Evolutionary conservation across 1,284 basidiomycete genomes (phyloP).

Genomic region (Quambalaria eucalypti): DNA sequence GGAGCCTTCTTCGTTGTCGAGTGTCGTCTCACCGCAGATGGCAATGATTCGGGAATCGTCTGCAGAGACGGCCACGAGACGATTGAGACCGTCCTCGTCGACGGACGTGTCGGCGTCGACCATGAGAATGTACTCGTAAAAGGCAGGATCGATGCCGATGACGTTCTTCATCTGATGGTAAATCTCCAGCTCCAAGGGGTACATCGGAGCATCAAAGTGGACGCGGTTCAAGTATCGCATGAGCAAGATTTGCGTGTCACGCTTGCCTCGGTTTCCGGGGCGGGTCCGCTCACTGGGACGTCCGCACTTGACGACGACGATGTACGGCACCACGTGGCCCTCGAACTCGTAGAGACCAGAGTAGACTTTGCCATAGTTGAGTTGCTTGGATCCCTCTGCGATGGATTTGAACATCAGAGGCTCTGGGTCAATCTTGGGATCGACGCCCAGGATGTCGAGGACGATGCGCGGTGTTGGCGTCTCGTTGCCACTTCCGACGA

Average conservation of each 20-base stretch:
- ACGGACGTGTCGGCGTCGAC: conserved; percentile 91
- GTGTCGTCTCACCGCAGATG: conserved; percentile 83
- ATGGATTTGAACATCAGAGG: conserved; percentile 86
- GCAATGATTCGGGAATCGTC: conserved; percentile 88
- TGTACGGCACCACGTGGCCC: conserved; percentile 91
- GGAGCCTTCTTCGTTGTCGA: conserved; percentile 82
- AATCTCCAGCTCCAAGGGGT: conserved; percentile 89
- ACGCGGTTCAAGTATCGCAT: conserved; percentile 99
- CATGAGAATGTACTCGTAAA: conserved; percentile 95
- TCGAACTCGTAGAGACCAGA: conserved; percentile 87
- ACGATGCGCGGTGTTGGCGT: conserved; percentile 62
- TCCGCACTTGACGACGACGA: conserved; percentile 92
- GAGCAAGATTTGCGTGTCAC: conserved; percentile 84
- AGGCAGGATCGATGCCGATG: conserved; percentile 94
- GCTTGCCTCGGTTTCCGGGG: conserved; percentile 65
- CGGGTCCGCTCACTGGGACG: conserved; percentile 85
- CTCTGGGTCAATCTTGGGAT: conserved; percentile 85
- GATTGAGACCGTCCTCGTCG: conserved; percentile 72
- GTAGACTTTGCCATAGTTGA: conserved; percentile 98
- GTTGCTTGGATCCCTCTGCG: conserved; percentile 88
- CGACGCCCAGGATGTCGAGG: conserved; percentile 88
- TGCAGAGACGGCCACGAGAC: conserved; percentile 72
- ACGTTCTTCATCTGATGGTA: conserved; percentile 99
- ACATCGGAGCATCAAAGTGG: conserved; percentile 94
- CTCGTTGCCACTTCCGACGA: conserved; percentile 83